These are phyloP conservation scores for Apiotrichum brassicae DNA, from an alignment of 1,284 basidiomycete genomes.

Conservation along the genomic window DNA sequence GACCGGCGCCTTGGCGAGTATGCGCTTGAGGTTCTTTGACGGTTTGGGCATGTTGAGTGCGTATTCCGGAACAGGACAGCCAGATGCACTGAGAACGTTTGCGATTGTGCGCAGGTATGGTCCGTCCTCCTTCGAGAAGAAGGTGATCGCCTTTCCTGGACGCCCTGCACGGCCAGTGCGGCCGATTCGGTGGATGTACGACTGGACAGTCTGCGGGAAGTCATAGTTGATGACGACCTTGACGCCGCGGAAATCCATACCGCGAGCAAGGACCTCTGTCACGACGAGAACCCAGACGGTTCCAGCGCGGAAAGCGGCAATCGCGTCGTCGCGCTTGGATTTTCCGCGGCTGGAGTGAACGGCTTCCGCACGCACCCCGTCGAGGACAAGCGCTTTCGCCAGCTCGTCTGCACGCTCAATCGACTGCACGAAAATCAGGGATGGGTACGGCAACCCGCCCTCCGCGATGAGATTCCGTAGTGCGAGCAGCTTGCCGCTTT, in stretches of 20 bases:
- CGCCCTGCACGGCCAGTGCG: constrained; percentile 90
- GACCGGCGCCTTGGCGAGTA: constrained; percentile 68
- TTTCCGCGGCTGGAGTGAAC: constrained; percentile 84
- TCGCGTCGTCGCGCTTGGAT: constrained; percentile 77
- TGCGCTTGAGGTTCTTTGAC: constrained; percentile 75
- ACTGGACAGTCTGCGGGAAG: constrained; percentile 87
- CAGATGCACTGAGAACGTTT: constrained; percentile 86
- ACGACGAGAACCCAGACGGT: constrained; percentile 87
- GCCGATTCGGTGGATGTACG: constrained; percentile 92
- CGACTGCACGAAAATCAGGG: constrained; percentile 88
- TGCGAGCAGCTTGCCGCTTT: constrained; percentile 84
- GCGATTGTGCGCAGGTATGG: constrained; percentile 92
- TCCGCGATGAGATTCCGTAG: constrained; percentile 69
- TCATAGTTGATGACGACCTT: constrained; percentile 94
- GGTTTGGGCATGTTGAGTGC: constrained; percentile 80
- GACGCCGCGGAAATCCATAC: constrained; percentile 96
- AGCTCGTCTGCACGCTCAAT: constrained; percentile 86
- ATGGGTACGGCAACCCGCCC: constrained; percentile 77
- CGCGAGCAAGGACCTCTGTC: constrained; percentile 91
- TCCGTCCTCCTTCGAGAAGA: constrained; percentile 90
- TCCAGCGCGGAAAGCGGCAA: constrained; percentile 76
- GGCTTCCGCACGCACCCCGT: constrained; percentile 80
- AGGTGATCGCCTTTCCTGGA: constrained; percentile 86
- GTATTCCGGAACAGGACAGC: constrained; percentile 83
- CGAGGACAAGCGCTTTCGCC: constrained; percentile 76